These are phyloP conservation scores for Candida arabinofermentans DNA, from an alignment of 805 yeast species.

Conservation along the genomic window DNA sequence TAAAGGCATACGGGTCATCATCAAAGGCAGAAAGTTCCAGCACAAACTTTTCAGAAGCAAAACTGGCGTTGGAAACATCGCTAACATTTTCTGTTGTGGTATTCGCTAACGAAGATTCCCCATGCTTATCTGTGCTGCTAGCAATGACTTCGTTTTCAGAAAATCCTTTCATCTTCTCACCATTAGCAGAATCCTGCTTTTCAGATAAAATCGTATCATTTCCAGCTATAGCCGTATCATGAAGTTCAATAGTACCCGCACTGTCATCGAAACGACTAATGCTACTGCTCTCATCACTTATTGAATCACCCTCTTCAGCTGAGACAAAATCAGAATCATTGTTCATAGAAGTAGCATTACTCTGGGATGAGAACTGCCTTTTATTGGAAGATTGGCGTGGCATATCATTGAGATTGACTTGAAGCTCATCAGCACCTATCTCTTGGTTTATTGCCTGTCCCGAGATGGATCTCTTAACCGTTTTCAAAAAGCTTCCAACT, in stretches of 20 bases:
- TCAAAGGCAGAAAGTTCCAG: conserved; percentile 37
- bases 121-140: neutral
- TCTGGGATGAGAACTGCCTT: conserved; percentile 24
- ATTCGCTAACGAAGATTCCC: neutral
- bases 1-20: conserved; percentile 36
- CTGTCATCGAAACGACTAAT: conserved; percentile 6
- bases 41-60: conserved; percentile 21
- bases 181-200: neutral
- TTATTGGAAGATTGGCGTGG: conserved; percentile 1
- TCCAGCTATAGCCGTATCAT: conserved; percentile 5
- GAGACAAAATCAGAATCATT: conserved; percentile 32
- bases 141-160: conserved; percentile 9
- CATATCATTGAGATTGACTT: neutral
- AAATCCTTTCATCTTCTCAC: too few species aligned
- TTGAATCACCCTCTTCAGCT: conserved; percentile 26
- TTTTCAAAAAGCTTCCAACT: conserved; percentile 18
- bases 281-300: conserved; percentile 4
- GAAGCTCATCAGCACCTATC: neutral
- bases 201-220: conserved; percentile 10
- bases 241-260: conserved; percentile 11
- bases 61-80: conserved; percentile 22
- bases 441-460: conserved; percentile 4
- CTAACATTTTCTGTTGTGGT: neutral
- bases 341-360: conserved; percentile 22
- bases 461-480: conserved; percentile 14